phyloP scores from a whole-genome alignment of 176 grass and related monocot species.

The Saccharum officinarum region DNA sequence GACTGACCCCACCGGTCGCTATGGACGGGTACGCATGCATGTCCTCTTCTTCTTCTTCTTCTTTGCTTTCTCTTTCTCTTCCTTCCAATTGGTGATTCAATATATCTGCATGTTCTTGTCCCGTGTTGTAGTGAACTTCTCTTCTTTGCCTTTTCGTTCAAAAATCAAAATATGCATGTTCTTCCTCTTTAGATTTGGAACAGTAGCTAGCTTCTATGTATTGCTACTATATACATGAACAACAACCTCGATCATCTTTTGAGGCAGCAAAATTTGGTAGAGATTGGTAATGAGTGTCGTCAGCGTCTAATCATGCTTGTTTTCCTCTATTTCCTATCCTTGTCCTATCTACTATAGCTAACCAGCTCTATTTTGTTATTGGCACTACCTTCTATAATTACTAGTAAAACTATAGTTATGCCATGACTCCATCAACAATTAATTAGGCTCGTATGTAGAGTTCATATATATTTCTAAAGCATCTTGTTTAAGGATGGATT shows the following conservation, averaged over 20 bases:
- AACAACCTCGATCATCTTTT: neutral
- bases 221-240: neutral
- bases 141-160: neutral
- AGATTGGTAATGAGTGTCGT: neutral
- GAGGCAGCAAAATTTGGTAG: neutral
- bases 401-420: neutral
- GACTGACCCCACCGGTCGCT: conserved; percentile 78
- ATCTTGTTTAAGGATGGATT: neutral
- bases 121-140: neutral
- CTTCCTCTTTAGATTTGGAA: neutral
- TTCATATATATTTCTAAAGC: neutral
- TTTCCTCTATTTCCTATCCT: neutral
- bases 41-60: neutral
- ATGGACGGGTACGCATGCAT: conserved; percentile 61
- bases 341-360: neutral
- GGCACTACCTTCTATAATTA: neutral
- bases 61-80: neutral
- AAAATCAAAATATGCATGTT: neutral
- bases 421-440: neutral
- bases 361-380: neutral
- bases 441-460: neutral
- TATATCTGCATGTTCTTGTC: neutral
- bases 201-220: too few species aligned
- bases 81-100: neutral
- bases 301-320: neutral